Percentiles rank a stretch among this genome's conserved stretches.
These are phyloP conservation scores for Nannochloris sp. DNA, from an alignment of 139 green algal species.

Conservation along the genomic window DNA sequence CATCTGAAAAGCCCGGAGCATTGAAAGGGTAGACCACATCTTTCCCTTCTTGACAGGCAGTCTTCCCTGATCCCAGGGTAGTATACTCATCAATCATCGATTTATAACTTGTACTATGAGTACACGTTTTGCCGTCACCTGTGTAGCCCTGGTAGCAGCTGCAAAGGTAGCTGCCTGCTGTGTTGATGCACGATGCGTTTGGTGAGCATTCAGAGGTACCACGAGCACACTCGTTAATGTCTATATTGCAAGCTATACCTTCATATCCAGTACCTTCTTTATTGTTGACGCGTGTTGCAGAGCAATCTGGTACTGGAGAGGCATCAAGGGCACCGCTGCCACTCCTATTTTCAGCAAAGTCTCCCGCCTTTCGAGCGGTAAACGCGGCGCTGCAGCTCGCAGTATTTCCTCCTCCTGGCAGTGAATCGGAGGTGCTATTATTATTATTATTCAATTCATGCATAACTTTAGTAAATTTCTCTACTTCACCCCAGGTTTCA, in stretches of 20 bases:
- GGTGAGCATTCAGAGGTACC: constrained; percentile 24
- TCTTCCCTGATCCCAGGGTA: constrained; percentile 11
- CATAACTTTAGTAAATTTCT: constrained; percentile 17
- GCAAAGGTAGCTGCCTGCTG: constrained; percentile 32
- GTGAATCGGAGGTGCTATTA: not conserved
- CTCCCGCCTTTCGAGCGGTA: no score
- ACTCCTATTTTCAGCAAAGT: no score
- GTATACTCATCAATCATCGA: constrained; percentile 17
- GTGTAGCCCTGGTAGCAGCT: constrained; percentile 35
- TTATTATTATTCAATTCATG: not conserved
- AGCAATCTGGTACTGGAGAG: not conserved
- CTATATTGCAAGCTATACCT: constrained; percentile 28
- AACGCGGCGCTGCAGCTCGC: no score
- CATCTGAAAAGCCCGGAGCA: constrained; percentile 41
- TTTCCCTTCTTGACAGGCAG: constrained; percentile 41
- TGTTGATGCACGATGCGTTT: constrained; percentile 44
- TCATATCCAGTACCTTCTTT: constrained; percentile 25
- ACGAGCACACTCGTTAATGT: constrained; percentile 52
- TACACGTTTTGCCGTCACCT: constrained; percentile 17
- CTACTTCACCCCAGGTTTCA: constrained; percentile 11
- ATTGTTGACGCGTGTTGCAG: not conserved
- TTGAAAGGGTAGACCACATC: constrained; percentile 26
- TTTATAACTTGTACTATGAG: not conserved
- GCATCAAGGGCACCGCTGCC: not conserved
- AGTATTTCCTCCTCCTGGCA: no score